Percentiles rank a stretch among this genome's conserved stretches.
These are phyloP conservation scores for Pilobolus umbonatus DNA, from an alignment of 192 early-diverging fungal species.

Conservation along the genomic window DNA sequence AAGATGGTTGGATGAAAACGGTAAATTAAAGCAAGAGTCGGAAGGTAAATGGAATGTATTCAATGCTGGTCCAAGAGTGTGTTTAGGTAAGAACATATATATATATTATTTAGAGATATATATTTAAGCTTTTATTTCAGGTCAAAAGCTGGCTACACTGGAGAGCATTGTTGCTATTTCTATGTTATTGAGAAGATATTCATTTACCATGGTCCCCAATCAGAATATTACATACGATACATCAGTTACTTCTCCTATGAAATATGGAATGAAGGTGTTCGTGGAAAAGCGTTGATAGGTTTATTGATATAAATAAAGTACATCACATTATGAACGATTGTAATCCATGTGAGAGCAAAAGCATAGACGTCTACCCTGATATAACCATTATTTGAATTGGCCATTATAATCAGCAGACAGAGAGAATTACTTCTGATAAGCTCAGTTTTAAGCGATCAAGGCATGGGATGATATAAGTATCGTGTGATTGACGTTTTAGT, in stretches of 20 bases:
- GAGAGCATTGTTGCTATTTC: slow-evolving; percentile 37
- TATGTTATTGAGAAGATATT: slow-evolving; percentile 33
- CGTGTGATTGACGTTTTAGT: too few relatives aligned
- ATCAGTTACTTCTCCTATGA: slow-evolving; percentile 26
- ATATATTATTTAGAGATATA: background rate
- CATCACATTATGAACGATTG: too few relatives aligned
- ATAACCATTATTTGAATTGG: too few relatives aligned
- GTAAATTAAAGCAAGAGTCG: slow-evolving; percentile 21
- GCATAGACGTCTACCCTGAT: too few relatives aligned
- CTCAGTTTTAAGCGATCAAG: too few relatives aligned
- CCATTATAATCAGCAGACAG: too few relatives aligned
- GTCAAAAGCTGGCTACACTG: slow-evolving; percentile 42
- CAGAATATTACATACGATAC: slow-evolving; percentile 21
- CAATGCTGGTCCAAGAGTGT: slow-evolving; percentile 47
- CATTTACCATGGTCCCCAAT: slow-evolving; percentile 31
- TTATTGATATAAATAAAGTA: too few relatives aligned
- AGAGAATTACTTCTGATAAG: too few relatives aligned
- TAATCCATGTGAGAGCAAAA: too few relatives aligned
- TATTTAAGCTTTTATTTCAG: slow-evolving; percentile 5
- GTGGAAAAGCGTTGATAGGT: slow-evolving; percentile 11
- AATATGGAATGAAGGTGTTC: slow-evolving; percentile 26
- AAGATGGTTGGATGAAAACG: slow-evolving; percentile 50
- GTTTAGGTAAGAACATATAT: slow-evolving; percentile 8
- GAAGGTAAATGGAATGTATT: slow-evolving; percentile 53
- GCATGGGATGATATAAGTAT: too few relatives aligned